A percentile compares a stretch with the other conserved stretches of the same genome.
Conservation (phyloP, 208 protist species). For the Leishmania arabica region DNA sequence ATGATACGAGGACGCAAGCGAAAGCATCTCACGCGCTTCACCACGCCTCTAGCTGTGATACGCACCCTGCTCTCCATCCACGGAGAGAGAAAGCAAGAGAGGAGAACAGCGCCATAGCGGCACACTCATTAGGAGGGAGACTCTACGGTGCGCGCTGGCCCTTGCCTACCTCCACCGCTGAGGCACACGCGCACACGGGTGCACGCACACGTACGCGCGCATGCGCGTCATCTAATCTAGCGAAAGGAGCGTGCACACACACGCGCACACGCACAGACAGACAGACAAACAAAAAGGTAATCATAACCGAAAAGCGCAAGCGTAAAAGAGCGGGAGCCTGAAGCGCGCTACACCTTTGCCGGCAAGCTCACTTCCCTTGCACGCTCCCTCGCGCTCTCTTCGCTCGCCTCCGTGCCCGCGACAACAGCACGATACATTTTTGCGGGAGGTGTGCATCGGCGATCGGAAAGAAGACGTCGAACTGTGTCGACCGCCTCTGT, state of each 20-base stretch:
- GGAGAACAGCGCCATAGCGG: neutral
- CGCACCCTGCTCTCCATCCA: neutral
- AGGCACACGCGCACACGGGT: neutral
- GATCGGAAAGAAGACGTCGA: constrained; percentile 2
- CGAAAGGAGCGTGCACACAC: neutral
- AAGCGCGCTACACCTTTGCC: neutral
- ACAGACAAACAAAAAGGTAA: neutral
- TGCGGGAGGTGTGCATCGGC: neutral
- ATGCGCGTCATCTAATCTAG: constrained; percentile 10
- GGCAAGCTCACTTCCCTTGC: neutral
- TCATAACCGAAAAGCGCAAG: neutral
- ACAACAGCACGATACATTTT: neutral
- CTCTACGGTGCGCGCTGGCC: neutral
- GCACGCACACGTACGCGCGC: neutral
- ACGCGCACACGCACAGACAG: neutral
- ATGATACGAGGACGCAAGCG: neutral
- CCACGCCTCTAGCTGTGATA: neutral
- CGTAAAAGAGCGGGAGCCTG: neutral
- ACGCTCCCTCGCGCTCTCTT: neutral
- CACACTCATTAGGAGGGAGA: neutral
- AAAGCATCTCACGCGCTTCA: neutral
- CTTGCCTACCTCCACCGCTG: neutral
- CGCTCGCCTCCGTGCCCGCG: neutral
- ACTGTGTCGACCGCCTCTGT: constrained; percentile 31
- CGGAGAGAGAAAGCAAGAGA: neutral